Evolutionary conservation across 2,329 filamentous ascomycete species (phyloP).

Genomic region (Colletotrichum phormii): DNA sequence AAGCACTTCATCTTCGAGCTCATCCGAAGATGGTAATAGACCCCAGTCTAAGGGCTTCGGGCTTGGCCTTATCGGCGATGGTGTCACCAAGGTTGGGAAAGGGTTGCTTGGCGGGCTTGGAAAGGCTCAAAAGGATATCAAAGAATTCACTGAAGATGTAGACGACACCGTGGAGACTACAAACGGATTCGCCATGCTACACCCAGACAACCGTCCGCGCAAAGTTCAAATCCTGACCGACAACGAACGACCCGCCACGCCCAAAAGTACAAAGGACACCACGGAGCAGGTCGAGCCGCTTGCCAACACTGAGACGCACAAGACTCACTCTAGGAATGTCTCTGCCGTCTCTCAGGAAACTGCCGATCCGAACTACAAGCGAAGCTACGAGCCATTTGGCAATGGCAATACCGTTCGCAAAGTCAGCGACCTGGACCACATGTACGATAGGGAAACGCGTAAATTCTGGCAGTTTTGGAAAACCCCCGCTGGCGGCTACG

Average conservation of each 20-base stretch:
- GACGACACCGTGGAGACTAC: constrained; percentile 65
- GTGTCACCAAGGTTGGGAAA: constrained; percentile 56
- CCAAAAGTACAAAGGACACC: constrained; percentile 7
- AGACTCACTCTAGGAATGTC: constrained; percentile 49
- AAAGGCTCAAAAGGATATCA: constrained; percentile 59
- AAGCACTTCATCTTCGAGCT: constrained; percentile 32
- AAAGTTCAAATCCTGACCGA: constrained; percentile 48
- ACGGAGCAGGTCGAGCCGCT: constrained; percentile 12
- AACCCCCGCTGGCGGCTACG: constrained; percentile 69
- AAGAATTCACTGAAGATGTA: constrained; percentile 60
- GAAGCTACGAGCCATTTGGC: constrained; percentile 45
- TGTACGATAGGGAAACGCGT: constrained; percentile 57
- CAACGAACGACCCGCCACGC: constrained; percentile 41
- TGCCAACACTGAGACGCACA: constrained; percentile 48
- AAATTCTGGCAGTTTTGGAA: constrained; percentile 76
- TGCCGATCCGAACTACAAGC: constrained; percentile 45
- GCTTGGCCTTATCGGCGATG: constrained; percentile 55
- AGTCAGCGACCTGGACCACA: constrained; percentile 59
- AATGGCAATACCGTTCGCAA: constrained; percentile 66
- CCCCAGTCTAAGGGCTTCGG: constrained; percentile 31
- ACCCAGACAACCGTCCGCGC: constrained; percentile 42
- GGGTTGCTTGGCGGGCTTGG: constrained; percentile 50
- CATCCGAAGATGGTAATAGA: constrained; percentile 39
- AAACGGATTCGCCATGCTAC: constrained; percentile 59
- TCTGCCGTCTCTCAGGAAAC: constrained; percentile 55